These are phyloP conservation scores for Gnetum montanum DNA, from an alignment of 75 land plant genomes.

Conservation along the genomic window DNA sequence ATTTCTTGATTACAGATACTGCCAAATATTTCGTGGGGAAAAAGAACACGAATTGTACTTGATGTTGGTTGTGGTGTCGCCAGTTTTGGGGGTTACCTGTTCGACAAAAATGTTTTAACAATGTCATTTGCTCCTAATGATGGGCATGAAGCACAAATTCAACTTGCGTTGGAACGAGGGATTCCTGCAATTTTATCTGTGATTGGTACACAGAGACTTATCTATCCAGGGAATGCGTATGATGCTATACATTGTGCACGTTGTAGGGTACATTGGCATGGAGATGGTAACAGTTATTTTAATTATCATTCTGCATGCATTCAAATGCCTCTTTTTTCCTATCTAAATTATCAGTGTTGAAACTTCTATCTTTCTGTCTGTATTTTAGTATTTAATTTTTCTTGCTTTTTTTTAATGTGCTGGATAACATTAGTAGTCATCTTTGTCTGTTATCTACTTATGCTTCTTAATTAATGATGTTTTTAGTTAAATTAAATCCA, in stretches of 20 bases:
- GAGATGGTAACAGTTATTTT: constrained; percentile 55
- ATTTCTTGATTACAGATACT: no score
- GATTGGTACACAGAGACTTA: constrained; percentile 64
- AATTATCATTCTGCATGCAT: not conserved
- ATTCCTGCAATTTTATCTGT: constrained; percentile 59
- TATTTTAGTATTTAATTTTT: not conserved
- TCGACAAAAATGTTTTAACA: constrained; percentile 44
- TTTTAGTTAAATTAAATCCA: not conserved
- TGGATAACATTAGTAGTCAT: not conserved
- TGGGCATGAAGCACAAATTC: constrained; percentile 74
- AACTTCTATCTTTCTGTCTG: not conserved
- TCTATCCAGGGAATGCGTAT: constrained; percentile 63
- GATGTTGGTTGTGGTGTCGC: constrained; percentile 93
- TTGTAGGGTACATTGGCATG: constrained; percentile 82
- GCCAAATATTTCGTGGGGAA: constrained; percentile 60
- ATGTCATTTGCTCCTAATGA: constrained; percentile 72
- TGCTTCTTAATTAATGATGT: no score
- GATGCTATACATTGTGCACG: constrained; percentile 81
- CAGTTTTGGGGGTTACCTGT: constrained; percentile 61
- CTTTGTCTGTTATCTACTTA: no score
- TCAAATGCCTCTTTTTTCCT: not conserved
- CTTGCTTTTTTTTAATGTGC: not conserved
- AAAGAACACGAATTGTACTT: constrained; percentile 48
- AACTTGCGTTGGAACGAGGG: constrained; percentile 66
- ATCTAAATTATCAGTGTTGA: no score